Conservation (phyloP, 352 stramenopile species). For the Phytopythium vexans region DNA sequence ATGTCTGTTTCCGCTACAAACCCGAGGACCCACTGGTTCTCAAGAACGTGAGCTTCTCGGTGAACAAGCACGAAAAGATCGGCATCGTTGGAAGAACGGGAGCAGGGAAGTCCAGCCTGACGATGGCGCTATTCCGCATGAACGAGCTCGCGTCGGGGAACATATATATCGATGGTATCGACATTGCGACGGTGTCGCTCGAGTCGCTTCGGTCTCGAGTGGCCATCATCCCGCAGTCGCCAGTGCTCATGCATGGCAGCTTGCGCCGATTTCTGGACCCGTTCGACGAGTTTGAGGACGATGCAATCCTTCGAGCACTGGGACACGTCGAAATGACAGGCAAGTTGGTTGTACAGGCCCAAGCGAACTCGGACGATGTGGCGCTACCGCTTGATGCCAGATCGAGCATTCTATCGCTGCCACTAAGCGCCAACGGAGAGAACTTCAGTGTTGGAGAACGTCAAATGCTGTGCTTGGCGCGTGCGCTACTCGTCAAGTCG, state of each 20-base stretch:
- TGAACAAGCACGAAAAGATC: constrained; percentile 60
- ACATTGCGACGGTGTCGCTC: constrained; percentile 31
- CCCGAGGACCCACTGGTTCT: constrained; percentile 36
- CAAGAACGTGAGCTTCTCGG: constrained; percentile 47
- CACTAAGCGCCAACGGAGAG: too few species aligned
- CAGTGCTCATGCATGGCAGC: constrained; percentile 88
- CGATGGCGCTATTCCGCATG: constrained; percentile 84
- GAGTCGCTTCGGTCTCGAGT: constrained; percentile 19
- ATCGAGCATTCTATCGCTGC: too few species aligned
- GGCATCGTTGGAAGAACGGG: constrained; percentile 88
- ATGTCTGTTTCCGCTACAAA: constrained; percentile 81
- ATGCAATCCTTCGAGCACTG: constrained; percentile 55
- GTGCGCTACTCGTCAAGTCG: too few species aligned
- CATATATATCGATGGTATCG: constrained; percentile 36
- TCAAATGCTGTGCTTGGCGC: too few species aligned
- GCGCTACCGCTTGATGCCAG: too few species aligned
- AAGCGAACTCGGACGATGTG: constrained; percentile 2
- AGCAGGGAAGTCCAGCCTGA: constrained; percentile 80
- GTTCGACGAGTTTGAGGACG: constrained; percentile 68
- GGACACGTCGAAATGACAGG: constrained; percentile 57
- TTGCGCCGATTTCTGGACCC: constrained; percentile 88
- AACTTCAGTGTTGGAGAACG: too few species aligned
- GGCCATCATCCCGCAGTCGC: constrained; percentile 71
- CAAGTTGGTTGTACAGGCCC: not conserved
- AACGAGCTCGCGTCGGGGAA: constrained; percentile 57